These are phyloP conservation scores for Sporothrix luriei DNA, from an alignment of 2,329 filamentous ascomycete species.

Conservation along the genomic window DNA sequence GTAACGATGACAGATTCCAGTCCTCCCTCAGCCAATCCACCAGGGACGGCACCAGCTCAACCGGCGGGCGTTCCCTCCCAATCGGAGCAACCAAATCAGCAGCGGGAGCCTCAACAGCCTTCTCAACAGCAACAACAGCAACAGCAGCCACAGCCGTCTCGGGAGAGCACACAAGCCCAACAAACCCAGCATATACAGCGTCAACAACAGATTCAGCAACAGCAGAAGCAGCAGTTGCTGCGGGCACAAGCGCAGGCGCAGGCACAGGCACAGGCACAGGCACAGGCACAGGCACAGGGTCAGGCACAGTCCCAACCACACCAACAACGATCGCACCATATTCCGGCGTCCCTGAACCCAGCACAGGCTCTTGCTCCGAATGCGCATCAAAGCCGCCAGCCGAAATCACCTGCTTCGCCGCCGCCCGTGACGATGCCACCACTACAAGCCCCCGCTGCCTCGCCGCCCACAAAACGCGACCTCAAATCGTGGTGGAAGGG, in stretches of 20 bases:
- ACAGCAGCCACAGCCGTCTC: neutral
- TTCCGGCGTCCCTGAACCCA: neutral
- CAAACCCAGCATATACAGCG: neutral
- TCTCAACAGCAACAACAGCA: neutral
- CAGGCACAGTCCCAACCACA: slow-evolving; percentile 17
- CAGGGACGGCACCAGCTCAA: neutral
- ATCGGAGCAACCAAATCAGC: neutral
- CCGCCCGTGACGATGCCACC: slow-evolving; percentile 41
- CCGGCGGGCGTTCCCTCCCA: slow-evolving; percentile 1
- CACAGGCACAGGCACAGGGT: slow-evolving; percentile 31
- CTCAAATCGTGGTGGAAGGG: slow-evolving; percentile 96
- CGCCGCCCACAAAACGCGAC: slow-evolving; percentile 82
- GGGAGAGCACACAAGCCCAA: neutral
- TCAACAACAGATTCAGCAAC: neutral
- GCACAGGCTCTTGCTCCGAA: slow-evolving; percentile 32
- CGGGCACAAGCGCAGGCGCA: neutral
- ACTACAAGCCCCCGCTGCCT: slow-evolving; percentile 51
- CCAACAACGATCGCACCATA: slow-evolving; percentile 23
- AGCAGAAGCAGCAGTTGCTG: neutral
- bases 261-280: neutral
- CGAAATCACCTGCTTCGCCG: slow-evolving; percentile 29
- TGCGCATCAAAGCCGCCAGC: slow-evolving; percentile 12
- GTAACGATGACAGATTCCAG: neutral
- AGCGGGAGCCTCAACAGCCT: neutral
- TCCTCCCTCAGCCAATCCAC: neutral